Base-by-base conservation (phyloP, 176 grass and related monocot genomes). In the Musa itinerans region DNA sequence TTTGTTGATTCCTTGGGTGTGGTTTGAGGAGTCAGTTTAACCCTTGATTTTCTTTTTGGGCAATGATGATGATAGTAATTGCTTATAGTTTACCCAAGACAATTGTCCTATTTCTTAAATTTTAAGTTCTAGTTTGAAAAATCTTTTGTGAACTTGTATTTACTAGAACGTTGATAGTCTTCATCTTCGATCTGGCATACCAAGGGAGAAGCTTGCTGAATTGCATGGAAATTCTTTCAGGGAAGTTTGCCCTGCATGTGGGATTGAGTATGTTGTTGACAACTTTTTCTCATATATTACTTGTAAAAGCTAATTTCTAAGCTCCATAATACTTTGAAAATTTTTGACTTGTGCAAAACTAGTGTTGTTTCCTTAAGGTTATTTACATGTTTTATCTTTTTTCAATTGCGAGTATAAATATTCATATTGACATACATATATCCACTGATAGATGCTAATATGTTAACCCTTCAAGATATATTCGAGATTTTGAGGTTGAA, bases 401-500 rank as follows among this genome's bases (percentile, higher is more conserved):
- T 78, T 64, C 75, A 54, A 73, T 72, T 68, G 71, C 73, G 51
- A 68, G 20, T 65, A 65, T 65, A 65, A 64, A 64, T 64, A 1
- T 63, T 22, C 19, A 21, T 8, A 23, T 63, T 63, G n/a, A n/a
- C 6, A 6, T 43, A 43, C 34, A 43, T 43, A 43, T 20, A 11
- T 63, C 2, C 10, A 63, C 61, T 63, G 22, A 63, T 63, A 63
- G 21, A 65, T 81, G 59, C 61, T 69, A 24, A 74, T 34, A 26
- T 50, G 83, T 67, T 53, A 71, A 64, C 25, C 50, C 83, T 75
- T 83, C 61, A 85, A 97, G 94, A 84, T 97, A 93, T 76, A 22
- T 97, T 68, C 87, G 90, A 70, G 94, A 97, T 97, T 97, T 97
- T 91, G 94, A 93, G 86, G 86, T 97, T 69, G 94, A 93, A 86